These are phyloP conservation scores for Nitzschia sp. DNA, from an alignment of 108 stramenopile species.

Conservation along the genomic window DNA sequence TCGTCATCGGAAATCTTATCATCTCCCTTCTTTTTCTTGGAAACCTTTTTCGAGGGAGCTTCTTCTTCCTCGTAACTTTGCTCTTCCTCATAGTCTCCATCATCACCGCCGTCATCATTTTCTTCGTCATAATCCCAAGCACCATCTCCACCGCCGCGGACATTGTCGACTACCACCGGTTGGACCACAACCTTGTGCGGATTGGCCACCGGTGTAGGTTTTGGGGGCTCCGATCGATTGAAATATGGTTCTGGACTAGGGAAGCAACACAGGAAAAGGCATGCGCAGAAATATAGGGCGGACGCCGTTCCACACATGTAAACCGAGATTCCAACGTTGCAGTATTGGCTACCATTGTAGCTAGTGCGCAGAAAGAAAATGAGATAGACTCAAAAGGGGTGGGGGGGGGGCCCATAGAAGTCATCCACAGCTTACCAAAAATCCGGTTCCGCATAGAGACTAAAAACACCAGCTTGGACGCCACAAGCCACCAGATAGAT, in stretches of 20 bases:
- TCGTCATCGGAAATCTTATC: slow-evolving; percentile 20
- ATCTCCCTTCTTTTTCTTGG: background rate
- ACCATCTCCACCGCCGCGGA: background rate
- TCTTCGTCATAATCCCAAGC: background rate
- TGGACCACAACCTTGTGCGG: background rate
- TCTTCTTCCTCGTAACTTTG: background rate
- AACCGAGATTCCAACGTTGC: slow-evolving; percentile 23
- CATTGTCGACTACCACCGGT: background rate
- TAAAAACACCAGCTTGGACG: slow-evolving; percentile 32
- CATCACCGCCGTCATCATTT: background rate
- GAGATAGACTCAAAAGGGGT: background rate
- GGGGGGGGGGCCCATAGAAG: background rate
- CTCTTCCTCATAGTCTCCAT: slow-evolving; percentile 5
- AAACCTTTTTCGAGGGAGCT: background rate
- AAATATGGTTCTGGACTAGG: slow-evolving; percentile 28
- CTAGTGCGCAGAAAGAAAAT: background rate
- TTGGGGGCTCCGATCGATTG: background rate
- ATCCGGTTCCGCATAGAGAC: slow-evolving; percentile 21
- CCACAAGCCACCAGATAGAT: slow-evolving; percentile 22
- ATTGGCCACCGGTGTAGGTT: too few relatives aligned
- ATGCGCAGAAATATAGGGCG: slow-evolving; percentile 13
- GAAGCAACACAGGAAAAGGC: slow-evolving; percentile 31
- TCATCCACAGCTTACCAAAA: slow-evolving; percentile 30
- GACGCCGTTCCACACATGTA: slow-evolving; percentile 18
- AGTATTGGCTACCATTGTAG: slow-evolving; percentile 19